Percentiles rank a stretch among this genome's conserved stretches.
Conservation (phyloP, 164 flowering plant genomes). For the Cinnamomum chago region DNA sequence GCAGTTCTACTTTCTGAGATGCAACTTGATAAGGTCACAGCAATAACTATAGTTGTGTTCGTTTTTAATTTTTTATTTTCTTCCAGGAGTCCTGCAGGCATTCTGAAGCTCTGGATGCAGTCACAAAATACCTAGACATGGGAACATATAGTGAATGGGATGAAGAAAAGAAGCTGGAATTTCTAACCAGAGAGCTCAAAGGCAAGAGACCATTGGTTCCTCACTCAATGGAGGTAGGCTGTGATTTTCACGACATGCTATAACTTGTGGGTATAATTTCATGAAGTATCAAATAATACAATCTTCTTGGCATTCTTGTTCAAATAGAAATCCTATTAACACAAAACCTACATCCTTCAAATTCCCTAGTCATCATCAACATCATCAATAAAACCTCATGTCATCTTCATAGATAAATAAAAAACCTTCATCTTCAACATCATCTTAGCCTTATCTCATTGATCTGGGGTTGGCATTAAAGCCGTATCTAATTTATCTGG, state of each 20-base stretch:
- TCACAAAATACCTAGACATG: constrained; percentile 80
- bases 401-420: too few species aligned
- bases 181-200: constrained; percentile 74
- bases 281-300: not conserved
- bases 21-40: not conserved
- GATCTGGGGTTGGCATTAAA: too few species aligned
- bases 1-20: not conserved
- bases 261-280: not conserved
- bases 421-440: too few species aligned
- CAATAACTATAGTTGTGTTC: not conserved
- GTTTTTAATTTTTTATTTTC: constrained; percentile 12
- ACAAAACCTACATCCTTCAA: not conserved
- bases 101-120: constrained; percentile 85
- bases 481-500: too few species aligned
- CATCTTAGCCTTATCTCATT: too few species aligned
- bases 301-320: not conserved
- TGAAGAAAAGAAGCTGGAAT: constrained; percentile 77
- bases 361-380: not conserved
- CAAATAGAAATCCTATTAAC: not conserved
- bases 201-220: constrained; percentile 89
- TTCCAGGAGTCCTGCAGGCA: constrained; percentile 88
- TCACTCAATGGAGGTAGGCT: constrained; percentile 55
- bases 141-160: constrained; percentile 90
- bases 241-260: constrained; percentile 2
- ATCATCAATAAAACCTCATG: too few species aligned